Evolutionary conservation across 2,329 filamentous ascomycete species (phyloP), one percentile per base, ranked within the genome.

Genomic region (Westerdykella sp.): DNA sequence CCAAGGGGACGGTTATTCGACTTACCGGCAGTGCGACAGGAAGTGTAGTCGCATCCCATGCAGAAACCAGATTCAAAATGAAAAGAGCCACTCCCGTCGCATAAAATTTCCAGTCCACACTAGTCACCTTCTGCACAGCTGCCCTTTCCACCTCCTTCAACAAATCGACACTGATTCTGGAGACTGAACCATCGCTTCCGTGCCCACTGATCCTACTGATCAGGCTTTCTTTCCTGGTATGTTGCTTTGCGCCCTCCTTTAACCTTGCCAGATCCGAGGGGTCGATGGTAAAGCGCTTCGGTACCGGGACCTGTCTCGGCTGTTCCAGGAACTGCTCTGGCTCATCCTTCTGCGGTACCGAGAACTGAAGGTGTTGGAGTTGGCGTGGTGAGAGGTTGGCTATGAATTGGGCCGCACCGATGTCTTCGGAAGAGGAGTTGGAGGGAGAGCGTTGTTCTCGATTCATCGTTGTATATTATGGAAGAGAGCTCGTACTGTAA

Each of bases 11-110:
- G 35, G n/a, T 18, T 28, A 12, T 9, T 18, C 22, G 30, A 49
- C 59, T 38, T 48, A 60, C 59, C 3, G 55, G 55, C 21, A 60
- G 41, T 18, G 55, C 50, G 21, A 59, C 50, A 6, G 51, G 40
- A 2, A 60, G 39, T 10, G 48, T 48, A 2, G 54, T 53, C 4
- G 50, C 47, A 51, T 61, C 56, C 45, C 53, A 52, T 6, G 57
- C 57, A 16, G 44, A 44, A 0, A 56, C 47, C 4, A 61, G 46
- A 36, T 59, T 60, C 14, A 61, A 31, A 6, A 60, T n/a, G 14
- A 45, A 54, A 11, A 62, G 43, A 36, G 53, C 54, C 7, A 30
- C 25, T 14, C 55, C 54, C 2, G 55, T 58, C 5, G 45, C 44
- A n/a, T 56, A 50, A 37, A 56, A 62, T 12, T 51, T 51, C 55